Base-by-base conservation (phyloP, 208 protist species). In the Trypanosoma lewisi region DNA sequence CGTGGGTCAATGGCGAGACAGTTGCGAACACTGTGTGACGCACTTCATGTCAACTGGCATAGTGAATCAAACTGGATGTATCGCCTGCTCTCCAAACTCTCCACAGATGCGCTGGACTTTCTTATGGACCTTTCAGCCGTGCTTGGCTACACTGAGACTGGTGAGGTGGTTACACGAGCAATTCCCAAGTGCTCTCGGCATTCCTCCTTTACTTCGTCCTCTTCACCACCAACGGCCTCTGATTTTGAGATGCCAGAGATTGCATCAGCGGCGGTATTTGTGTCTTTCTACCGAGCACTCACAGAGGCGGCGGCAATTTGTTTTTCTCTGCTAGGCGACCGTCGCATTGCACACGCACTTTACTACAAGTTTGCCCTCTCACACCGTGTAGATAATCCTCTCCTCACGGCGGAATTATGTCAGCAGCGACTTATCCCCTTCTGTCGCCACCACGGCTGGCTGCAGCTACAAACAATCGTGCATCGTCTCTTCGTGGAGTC, bases 401-500 rank as follows among this genome's bases (percentile, higher is more conserved):
- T 19, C 12, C 30, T 67, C 11, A 76, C 82, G 3, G 81, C 73
- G 0, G 67, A 48, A n/a, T 67, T 92, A 36, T 78, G 76, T 27
- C 50, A 62, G 11, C 42, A 50, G 36, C 74, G 73, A 16, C 75
- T 92, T 44, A 67, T 91, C 49, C 85, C 85, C 12, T 85, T 79
- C 51, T 66, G 82, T 30, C 64, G 58, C 19, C 67, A 56, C 4
- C 41, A 77, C 9, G 77, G 85, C 16, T 92, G 85, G 82, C 31
- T 64, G 2, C 61, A 73, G 42, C 48, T 89, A 19, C 80, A 92
- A 54, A 69, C 72, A 39, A 59, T 81, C 19, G 63, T 80, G 39
- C 76, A 79, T 12, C 69, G 75, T 2, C 70, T 91, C 8, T 84
- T 85, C 39, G 75, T 87, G 25, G 78, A 87, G 51, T 70, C 78